phyloP scores from a whole-genome alignment of 2,329 filamentous ascomycete species.

The Aureobasidium musti region DNA sequence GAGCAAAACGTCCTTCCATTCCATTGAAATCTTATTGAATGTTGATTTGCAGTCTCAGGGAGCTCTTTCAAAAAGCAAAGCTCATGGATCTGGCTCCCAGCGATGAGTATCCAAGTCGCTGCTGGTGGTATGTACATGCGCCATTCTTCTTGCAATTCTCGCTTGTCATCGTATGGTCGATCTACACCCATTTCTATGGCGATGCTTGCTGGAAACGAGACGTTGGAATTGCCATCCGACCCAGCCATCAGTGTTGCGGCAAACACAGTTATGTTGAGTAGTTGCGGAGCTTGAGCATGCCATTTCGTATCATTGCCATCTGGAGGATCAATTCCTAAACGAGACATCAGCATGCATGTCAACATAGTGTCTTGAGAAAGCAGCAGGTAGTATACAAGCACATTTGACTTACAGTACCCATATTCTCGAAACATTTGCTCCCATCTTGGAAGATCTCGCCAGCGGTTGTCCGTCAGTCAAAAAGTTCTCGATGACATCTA shows the following conservation, averaged over 20 bases:
- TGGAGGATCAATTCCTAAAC: background rate
- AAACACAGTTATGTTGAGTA: background rate
- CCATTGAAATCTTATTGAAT: background rate
- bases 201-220: background rate
- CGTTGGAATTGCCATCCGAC: background rate
- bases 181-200: background rate
- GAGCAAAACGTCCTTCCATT: background rate
- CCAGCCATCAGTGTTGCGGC: background rate
- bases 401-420: background rate
- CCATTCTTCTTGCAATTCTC: conserved; percentile 1
- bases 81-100: background rate
- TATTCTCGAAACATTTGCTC: background rate
- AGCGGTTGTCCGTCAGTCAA: background rate
- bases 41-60: background rate
- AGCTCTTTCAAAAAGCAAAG: background rate
- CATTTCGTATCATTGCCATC: conserved; percentile 5
- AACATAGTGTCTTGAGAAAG: background rate
- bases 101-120: conserved; percentile 2
- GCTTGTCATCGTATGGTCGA: background rate
- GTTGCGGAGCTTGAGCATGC: conserved; percentile 9
- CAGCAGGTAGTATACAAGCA: background rate
- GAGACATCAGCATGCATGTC: background rate
- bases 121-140: conserved; percentile 7
- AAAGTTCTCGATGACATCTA: background rate
- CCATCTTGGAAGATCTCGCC: background rate